Base-by-base conservation (phyloP, 768 basidiomycete species). In the Naganishia onofrii region DNA sequence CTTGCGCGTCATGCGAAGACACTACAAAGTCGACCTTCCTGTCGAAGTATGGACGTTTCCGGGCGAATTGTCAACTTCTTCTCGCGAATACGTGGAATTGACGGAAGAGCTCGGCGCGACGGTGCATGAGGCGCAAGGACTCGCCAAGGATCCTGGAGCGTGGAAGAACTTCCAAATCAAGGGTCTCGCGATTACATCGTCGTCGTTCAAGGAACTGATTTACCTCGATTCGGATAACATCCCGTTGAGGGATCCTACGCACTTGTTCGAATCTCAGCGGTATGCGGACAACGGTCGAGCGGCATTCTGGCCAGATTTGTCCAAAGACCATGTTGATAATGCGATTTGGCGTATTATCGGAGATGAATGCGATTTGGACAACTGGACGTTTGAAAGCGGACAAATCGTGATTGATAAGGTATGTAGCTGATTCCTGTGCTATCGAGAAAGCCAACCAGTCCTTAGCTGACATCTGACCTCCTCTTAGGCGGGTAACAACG, bases 271-370 rank as follows among this genome's bases (percentile, higher is more conserved):
- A 44, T 74, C 79, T 2, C 71, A 74, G 1, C 32, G 73, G 7
- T 84, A 82, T 73, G 67, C 53, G 19, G 52, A 31, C 9, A 34
- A 29, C 26, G 52, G 72, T 31, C 68, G 76, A 31, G 78, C 79
- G 1, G 83, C 80, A 28, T 82, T 84, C 70, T 84, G 83, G 83
- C 82, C 83, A 3, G 83, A 84, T 71, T 71, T 82, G 44, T 82
- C 80, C 52, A 83, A 82, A 68, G 83, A 83, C 67, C 78, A 82
- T 53, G 80, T 81, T 19, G 77, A 79, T 38, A 84, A 84, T 71
- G 80, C 83, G 21, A 80, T 84, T 69, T 84, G 82, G 80, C 75
- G 83, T 23, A 48, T 82, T 34, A 69, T 83, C 26, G 81, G 80
- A 12, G 74, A 78, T 26, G 67, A 72, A 10, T 84, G 82, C 68